phyloP scores from a whole-genome alignment of 192 early-diverging fungal genomes.

The Entomortierella chlamydospora region DNA sequence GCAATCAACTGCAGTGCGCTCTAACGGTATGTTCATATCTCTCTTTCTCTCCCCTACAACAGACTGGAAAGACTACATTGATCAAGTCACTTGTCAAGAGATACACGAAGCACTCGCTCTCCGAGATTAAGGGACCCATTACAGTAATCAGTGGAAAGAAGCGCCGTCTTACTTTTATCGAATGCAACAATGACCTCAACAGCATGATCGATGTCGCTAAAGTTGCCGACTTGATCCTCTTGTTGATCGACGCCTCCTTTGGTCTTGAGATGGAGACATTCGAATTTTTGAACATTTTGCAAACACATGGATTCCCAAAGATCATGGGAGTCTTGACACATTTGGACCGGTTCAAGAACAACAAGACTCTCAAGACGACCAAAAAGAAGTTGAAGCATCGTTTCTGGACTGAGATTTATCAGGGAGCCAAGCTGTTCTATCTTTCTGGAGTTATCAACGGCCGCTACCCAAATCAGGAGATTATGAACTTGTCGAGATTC shows the following conservation, averaged over 20 bases:
- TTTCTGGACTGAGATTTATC: constrained; percentile 99
- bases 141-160: constrained; percentile 97
- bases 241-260: constrained; percentile 96
- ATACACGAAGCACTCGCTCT: constrained; percentile 94
- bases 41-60: not conserved
- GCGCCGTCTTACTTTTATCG: constrained; percentile 96
- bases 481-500: constrained; percentile 94
- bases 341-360: constrained; percentile 95
- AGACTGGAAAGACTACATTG: constrained; percentile 97
- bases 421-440: constrained; percentile 99
- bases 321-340: constrained; percentile 99
- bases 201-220: constrained; percentile 98
- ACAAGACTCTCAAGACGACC: constrained; percentile 86
- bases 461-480: constrained; percentile 92
- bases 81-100: constrained; percentile 95
- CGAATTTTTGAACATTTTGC: constrained; percentile 97
- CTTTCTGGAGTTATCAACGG: constrained; percentile 97
- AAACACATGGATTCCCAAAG: constrained; percentile 97
- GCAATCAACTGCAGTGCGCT: not conserved
- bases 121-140: constrained; percentile 94
- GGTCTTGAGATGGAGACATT: constrained; percentile 99
- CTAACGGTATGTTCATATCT: not conserved
- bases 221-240: constrained; percentile 94
- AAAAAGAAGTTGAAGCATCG: constrained; percentile 98
- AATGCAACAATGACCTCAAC: constrained; percentile 97